Conservation (phyloP, 352 stramenopile genomes). For the Phytophthora pistaciae region DNA sequence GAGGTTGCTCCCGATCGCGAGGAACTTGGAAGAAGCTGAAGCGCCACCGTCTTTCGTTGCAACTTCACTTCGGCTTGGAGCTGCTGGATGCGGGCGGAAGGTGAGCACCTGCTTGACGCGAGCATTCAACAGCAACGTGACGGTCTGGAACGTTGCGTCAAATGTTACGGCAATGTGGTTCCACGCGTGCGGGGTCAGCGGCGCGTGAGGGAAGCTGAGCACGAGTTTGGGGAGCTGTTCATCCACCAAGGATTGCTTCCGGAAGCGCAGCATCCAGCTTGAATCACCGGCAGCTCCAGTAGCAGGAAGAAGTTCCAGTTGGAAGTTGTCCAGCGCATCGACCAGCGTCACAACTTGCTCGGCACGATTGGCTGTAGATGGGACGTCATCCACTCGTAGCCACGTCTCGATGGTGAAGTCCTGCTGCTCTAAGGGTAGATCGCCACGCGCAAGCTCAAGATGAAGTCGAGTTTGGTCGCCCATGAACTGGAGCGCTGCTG, state of each 20-base stretch:
- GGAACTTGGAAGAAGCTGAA: constrained; percentile 20
- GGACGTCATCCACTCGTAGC: constrained; percentile 40
- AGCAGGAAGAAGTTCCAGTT: constrained; percentile 33
- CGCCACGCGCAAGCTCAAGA: constrained; percentile 24
- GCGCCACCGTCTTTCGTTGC: constrained; percentile 4
- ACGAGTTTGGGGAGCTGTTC: constrained; percentile 29
- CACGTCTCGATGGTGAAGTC: constrained; percentile 55
- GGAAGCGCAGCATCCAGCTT: constrained; percentile 39
- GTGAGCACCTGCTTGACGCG: constrained; percentile 26
- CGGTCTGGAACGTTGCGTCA: constrained; percentile 27
- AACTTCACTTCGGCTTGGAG: constrained; percentile 9
- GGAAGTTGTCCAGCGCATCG: constrained; percentile 43
- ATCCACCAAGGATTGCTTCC: constrained; percentile 39
- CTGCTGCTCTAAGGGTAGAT: constrained; percentile 27
- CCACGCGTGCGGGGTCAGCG: constrained; percentile 25
- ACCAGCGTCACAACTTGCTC: constrained; percentile 40
- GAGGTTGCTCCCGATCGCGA: constrained; percentile 43
- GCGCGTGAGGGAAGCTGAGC: constrained; percentile 29
- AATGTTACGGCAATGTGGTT: constrained; percentile 41
- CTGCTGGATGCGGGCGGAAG: constrained; percentile 18
- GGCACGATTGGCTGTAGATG: not conserved
- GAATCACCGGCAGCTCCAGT: not conserved
- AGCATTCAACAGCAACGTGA: constrained; percentile 40
- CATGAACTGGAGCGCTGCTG: constrained; percentile 34
- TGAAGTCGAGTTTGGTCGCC: constrained; percentile 31